A percentile compares a stretch with the other conserved stretches of the same genome.
phyloP scores from a whole-genome alignment of 2,329 filamentous ascomycete species.

The Colletotrichum aenigma region DNA sequence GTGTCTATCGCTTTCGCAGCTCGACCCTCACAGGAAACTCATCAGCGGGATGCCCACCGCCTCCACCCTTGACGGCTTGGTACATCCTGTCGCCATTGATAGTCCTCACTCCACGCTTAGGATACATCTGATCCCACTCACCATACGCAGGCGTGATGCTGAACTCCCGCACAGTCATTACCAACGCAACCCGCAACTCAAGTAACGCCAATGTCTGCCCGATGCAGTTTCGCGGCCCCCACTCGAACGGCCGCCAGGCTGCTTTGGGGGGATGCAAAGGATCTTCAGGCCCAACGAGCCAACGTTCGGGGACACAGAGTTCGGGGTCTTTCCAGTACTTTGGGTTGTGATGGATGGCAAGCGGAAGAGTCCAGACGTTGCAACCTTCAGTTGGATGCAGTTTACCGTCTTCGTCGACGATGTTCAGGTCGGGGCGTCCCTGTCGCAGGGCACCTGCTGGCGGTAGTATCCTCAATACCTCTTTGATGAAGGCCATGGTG shows the following conservation, averaged over 20 bases:
- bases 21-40: not conserved
- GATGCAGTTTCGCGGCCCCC: slow-evolving; percentile 57
- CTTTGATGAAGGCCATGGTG: slow-evolving; percentile 58
- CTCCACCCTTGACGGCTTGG: not conserved
- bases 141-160: slow-evolving; percentile 29
- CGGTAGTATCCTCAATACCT: slow-evolving; percentile 57
- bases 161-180: slow-evolving; percentile 49
- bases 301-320: slow-evolving; percentile 53
- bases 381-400: slow-evolving; percentile 47
- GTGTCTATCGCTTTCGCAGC: not conserved
- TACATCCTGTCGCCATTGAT: slow-evolving; percentile 8
- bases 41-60: slow-evolving; percentile 2
- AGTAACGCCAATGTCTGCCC: slow-evolving; percentile 43
- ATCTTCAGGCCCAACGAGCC: slow-evolving; percentile 27
- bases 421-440: slow-evolving; percentile 37
- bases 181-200: slow-evolving; percentile 52
- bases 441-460: slow-evolving; percentile 49
- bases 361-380: slow-evolving; percentile 44
- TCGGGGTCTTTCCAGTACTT: slow-evolving; percentile 45
- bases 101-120: slow-evolving; percentile 23
- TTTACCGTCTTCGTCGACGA: slow-evolving; percentile 45
- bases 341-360: slow-evolving; percentile 41
- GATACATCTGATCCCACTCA: not conserved
- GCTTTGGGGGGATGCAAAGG: slow-evolving; percentile 26
- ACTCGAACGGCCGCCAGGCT: slow-evolving; percentile 55